Base-by-base conservation (phyloP, 306 rosid species). In the Dicorynia guianensis region DNA sequence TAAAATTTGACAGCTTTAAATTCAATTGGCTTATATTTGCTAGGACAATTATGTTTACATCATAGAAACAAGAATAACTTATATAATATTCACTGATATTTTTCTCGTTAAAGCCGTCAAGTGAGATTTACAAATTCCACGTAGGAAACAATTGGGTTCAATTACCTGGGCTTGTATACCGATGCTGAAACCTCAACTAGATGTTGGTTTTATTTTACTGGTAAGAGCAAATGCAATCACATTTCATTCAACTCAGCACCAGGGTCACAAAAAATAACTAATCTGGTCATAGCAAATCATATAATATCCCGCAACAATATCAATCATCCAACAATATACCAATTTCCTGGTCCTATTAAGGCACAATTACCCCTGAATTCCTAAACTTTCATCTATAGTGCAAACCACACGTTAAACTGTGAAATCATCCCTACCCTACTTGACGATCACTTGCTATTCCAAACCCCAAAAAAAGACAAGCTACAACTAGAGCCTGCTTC, bases 371-470 rank as follows among this genome's bases (percentile, higher is more conserved):
- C 69, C 53, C 63, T 43, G 17, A 64, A 43, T 60, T 33, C 79
- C 62, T 47, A 25, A 65, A 49, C 15, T 0, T 15, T 50, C 15
- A 76, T 73, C 42, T 71, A 79, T 25, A 75, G 69, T 48, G 64
- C 63, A 67, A 57, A 42, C 59, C 74, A 71, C 39, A 4, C 50
- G 53, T 48, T 34, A 12, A 18, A 61, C 47, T 10, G 1, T 25
- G 19, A 75, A 46, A 56, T 5, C 44, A 55, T 68, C 62, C 58
- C 50, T 62, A 65, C 38, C 70, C 72, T 75, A 82, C 76, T 63
- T 15, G 20, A 40, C 33, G 54, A 30, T 80, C 80, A 67, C 59
- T 58, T 10, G 71, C 85, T 82, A 78, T 33, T 71, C 72, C 53
- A 57, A 76, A 75, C 81, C 49, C 76, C 38, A 55, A 15, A 58